A percentile compares a stretch with the other conserved stretches of the same genome.
These are phyloP conservation scores for Phaffia rhodozyma DNA, from an alignment of 1,284 basidiomycete genomes.

Conservation along the genomic window DNA sequence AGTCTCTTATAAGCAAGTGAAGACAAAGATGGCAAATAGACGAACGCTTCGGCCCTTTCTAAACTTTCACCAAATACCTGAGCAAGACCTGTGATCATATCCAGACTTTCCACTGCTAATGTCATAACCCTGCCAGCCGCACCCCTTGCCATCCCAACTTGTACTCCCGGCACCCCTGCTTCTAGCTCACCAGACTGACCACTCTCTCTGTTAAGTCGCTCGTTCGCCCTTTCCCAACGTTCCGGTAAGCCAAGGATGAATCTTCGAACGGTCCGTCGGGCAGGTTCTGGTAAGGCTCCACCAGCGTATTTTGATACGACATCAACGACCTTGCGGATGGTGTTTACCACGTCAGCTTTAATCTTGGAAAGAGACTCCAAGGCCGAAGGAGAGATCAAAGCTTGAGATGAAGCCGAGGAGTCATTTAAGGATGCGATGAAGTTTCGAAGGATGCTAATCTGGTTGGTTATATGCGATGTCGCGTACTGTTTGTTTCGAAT, in stretches of 20 bases:
- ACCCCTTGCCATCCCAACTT: conserved; percentile 42
- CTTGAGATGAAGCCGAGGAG: conserved; percentile 34
- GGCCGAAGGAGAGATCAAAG: conserved; percentile 43
- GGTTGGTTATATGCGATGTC: conserved; percentile 72
- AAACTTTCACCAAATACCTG: conserved; percentile 75
- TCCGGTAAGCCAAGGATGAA: conserved; percentile 72
- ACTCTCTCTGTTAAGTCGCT: conserved; percentile 19
- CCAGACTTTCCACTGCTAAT: conserved; percentile 76
- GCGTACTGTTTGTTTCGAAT: conserved; percentile 49
- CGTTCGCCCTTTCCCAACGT: conserved; percentile 50
- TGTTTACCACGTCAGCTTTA: conserved; percentile 69
- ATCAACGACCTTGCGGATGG: conserved; percentile 75
- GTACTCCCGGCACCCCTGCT: conserved; percentile 20
- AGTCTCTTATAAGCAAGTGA: background rate
- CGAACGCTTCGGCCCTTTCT: conserved; percentile 73
- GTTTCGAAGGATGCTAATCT: conserved; percentile 68
- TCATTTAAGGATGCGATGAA: conserved; percentile 48
- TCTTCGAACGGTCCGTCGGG: conserved; percentile 57
- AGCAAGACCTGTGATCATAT: conserved; percentile 79
- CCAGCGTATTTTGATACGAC: conserved; percentile 79
- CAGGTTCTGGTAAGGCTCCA: conserved; percentile 68
- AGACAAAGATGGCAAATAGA: conserved; percentile 24
- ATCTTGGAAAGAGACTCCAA: conserved; percentile 58
- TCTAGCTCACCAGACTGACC: conserved; percentile 12
- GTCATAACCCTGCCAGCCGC: conserved; percentile 71